A percentile compares a stretch with the other conserved stretches of the same genome.
Evolutionary conservation across 805 yeast species (phyloP).

Genomic region (Starmerella sirachaensis): DNA sequence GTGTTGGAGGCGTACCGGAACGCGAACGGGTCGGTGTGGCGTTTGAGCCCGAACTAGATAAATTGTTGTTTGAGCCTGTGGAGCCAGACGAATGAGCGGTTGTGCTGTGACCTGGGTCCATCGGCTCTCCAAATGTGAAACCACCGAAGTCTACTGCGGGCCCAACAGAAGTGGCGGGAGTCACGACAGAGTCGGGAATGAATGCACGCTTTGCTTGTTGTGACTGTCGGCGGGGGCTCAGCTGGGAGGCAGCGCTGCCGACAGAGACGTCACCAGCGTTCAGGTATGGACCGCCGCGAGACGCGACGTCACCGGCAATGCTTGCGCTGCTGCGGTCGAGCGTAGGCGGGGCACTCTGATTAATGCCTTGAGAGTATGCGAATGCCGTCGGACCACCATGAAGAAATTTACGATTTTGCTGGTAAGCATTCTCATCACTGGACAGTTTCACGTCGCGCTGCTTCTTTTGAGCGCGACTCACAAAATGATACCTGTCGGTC

Average conservation of each 20-base stretch:
- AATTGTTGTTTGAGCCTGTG: slow-evolving; percentile 16
- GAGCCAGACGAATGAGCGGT: slow-evolving; percentile 11
- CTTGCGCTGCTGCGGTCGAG: not conserved
- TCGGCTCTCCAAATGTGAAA: slow-evolving; percentile 9
- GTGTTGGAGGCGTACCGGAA: slow-evolving; percentile 19
- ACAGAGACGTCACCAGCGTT: not conserved
- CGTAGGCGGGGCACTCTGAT: not conserved
- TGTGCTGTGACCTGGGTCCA: slow-evolving; percentile 4
- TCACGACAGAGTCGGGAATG: slow-evolving; percentile 3
- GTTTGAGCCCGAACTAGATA: slow-evolving; percentile 17
- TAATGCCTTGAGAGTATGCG: not conserved
- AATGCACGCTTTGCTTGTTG: not conserved
- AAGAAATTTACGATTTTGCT: slow-evolving; percentile 14
- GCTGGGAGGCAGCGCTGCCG: slow-evolving; percentile 1
- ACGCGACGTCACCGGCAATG: not conserved
- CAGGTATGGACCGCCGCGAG: too few relatives aligned
- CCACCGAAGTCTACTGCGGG: slow-evolving; percentile 9
- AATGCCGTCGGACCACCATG: slow-evolving; percentile 12
- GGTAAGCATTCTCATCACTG: slow-evolving; percentile 18
- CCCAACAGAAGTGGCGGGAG: not conserved
- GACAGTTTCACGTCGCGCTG: slow-evolving; percentile 14
- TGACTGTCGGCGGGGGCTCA: slow-evolving; percentile 1
- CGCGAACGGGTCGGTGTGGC: slow-evolving; percentile 13
- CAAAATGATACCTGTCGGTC: slow-evolving; percentile 26
- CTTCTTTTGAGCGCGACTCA: slow-evolving; percentile 16